Conservation (phyloP, 768 basidiomycete species). For the Guyanaporus albipodus region DNA sequence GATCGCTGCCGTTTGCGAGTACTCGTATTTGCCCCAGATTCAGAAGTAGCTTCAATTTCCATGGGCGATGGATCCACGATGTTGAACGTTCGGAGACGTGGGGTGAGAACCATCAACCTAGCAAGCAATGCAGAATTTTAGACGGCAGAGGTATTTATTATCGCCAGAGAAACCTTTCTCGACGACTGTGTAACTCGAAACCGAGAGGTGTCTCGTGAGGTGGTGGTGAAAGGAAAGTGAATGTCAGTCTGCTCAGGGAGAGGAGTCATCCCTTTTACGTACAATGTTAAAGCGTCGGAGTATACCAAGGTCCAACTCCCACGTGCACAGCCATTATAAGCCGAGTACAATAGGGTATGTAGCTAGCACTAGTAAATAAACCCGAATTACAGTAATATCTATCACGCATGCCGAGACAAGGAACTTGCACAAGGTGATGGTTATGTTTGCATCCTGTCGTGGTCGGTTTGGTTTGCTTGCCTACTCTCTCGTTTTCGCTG, state of each 20-base stretch:
- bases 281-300: conserved; percentile 15
- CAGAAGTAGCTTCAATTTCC: conserved; percentile 29
- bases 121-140: conserved; percentile 10
- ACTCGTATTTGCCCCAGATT: conserved; percentile 22
- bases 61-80: conserved; percentile 31
- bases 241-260: conserved; percentile 8
- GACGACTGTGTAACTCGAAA: conserved; percentile 14
- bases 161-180: conserved; percentile 15
- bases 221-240: conserved; percentile 22
- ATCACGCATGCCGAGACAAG: too few species aligned
- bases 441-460: conserved; percentile 3
- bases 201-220: conserved; percentile 12
- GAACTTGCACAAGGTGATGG: background rate
- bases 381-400: conserved; percentile 14
- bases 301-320: background rate
- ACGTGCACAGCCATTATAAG: background rate
- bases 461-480: background rate
- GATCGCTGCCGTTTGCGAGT: conserved; percentile 39
- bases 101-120: conserved; percentile 33
- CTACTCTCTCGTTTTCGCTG: conserved; percentile 29
- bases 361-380: conserved; percentile 9
- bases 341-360: conserved; percentile 8
- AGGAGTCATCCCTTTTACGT: conserved; percentile 29
- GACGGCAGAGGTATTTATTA: conserved; percentile 17
- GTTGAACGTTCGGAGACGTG: conserved; percentile 34